Conservation (phyloP, 2,329 filamentous ascomycete species). For the Alternaria solani region DNA sequence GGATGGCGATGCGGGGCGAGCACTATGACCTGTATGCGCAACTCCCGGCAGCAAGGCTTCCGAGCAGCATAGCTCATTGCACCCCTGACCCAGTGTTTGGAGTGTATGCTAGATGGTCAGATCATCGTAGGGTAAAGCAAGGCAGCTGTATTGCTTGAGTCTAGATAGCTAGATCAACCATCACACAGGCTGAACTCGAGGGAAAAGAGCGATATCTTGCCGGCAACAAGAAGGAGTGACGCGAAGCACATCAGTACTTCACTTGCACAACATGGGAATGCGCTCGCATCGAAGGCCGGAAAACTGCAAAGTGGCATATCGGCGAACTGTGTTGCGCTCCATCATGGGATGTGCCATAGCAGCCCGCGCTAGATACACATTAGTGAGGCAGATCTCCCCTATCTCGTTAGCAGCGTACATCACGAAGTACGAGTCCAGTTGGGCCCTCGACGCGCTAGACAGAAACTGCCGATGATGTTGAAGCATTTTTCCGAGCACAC, state of each 20-base stretch:
- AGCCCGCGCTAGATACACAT: background rate
- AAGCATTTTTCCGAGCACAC: background rate
- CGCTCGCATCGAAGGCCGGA: background rate
- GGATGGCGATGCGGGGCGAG: background rate
- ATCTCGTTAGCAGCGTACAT: background rate
- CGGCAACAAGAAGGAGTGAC: background rate
- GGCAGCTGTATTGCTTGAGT: background rate
- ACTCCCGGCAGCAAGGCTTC: background rate
- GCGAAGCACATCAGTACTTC: background rate
- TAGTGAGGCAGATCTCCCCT: background rate
- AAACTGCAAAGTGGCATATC: background rate
- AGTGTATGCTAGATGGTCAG: slow-evolving; percentile 2
- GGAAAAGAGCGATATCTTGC: background rate
- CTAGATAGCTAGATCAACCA: background rate
- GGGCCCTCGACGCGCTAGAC: background rate
- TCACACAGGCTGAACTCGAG: background rate
- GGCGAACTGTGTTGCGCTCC: background rate
- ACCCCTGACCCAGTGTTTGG: slow-evolving; percentile 3
- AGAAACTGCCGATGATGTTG: background rate
- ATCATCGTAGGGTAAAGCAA: background rate
- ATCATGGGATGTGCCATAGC: background rate
- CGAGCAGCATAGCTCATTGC: background rate
- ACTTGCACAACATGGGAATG: background rate
- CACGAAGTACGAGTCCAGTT: background rate
- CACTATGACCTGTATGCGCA: background rate